These are phyloP conservation scores for Kwoniella botswanensis DNA, from an alignment of 768 basidiomycete species.

Conservation along the genomic window DNA sequence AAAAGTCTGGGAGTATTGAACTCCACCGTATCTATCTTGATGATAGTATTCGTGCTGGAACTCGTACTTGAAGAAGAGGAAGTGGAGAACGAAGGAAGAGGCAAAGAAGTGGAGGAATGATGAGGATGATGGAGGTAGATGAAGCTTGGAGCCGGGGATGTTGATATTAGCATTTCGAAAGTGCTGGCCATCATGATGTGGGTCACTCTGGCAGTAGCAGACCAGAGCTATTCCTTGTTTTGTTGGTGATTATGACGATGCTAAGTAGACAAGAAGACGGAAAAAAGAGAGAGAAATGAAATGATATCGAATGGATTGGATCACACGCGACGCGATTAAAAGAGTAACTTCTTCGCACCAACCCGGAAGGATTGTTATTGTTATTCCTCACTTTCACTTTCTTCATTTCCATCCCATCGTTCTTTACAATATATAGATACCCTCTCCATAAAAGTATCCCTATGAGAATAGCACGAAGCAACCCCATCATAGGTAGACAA, in stretches of 20 bases:
- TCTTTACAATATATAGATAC: not conserved
- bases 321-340: not conserved
- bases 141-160: constrained; percentile 42
- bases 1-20: constrained; percentile 37
- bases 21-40: constrained; percentile 36
- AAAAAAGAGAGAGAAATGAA: not conserved
- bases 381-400: not conserved
- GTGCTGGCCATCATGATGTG: constrained; percentile 15
- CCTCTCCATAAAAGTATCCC: not conserved
- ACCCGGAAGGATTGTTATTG: not conserved
- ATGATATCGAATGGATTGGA: not conserved
- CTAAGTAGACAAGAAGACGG: not conserved
- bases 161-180: constrained; percentile 29
- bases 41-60: not conserved
- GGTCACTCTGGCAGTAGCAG: no score
- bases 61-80: not conserved
- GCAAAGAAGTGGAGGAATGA: constrained; percentile 40
- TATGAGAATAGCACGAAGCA: not conserved
- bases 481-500: not conserved
- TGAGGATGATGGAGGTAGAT: constrained; percentile 57
- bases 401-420: not conserved
- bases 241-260: not conserved
- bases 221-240: no score
- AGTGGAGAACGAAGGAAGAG: not conserved
- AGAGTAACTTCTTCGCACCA: not conserved